Conservation (phyloP, 225 moss, liverwort and hornwort genomes). For the Asterella californica region DNA sequence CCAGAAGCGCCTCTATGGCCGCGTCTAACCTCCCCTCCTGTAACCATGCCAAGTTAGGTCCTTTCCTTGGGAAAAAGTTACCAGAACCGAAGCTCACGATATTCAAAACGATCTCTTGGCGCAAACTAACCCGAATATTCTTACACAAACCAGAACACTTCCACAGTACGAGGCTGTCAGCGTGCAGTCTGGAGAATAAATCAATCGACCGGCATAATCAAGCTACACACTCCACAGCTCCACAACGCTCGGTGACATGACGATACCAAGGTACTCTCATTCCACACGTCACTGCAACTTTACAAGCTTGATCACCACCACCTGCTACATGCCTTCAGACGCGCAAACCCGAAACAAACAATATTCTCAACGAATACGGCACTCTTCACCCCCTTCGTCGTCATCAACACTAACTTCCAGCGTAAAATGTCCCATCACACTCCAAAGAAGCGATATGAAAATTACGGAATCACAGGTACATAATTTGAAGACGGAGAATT, state of each 20-base stretch:
- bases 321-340: not conserved
- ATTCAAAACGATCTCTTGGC: not conserved
- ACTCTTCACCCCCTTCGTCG: not conserved
- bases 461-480: not conserved
- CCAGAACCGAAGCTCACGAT: not conserved
- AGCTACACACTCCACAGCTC: not conserved
- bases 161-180: not conserved
- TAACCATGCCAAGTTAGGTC: conserved; percentile 6
- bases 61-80: not conserved
- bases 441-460: not conserved
- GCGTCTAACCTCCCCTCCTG: conserved; percentile 70
- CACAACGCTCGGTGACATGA: not conserved
- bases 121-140: not conserved
- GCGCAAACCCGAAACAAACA: not conserved
- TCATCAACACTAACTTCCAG: not conserved
- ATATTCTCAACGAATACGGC: not conserved
- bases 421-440: not conserved
- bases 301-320: not conserved
- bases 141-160: not conserved
- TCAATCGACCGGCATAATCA: not conserved
- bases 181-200: not conserved
- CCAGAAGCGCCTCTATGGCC: conserved; percentile 77
- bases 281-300: not conserved
- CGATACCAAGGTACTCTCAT: not conserved
- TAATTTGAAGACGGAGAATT: not conserved